Conservation (phyloP, 202 grass and related monocot species). For the Cymbopogon flexuosus region DNA sequence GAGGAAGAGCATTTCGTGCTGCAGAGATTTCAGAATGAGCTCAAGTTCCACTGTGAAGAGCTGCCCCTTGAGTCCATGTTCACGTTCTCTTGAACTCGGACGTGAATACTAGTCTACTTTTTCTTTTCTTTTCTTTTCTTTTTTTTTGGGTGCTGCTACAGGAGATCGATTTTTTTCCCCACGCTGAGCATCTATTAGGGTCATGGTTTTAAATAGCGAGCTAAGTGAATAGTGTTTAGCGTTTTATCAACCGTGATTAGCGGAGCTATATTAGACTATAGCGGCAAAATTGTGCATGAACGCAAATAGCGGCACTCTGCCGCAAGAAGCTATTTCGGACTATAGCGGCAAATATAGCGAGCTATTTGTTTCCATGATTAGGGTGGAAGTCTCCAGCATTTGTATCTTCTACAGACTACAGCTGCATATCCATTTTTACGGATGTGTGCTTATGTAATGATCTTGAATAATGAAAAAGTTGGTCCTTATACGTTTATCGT, state of each 20-base stretch:
- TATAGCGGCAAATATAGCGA: no score
- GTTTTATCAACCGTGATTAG: no score
- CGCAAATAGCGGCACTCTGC: no score
- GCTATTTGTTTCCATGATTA: no score
- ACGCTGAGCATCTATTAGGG: background rate
- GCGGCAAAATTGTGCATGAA: no score
- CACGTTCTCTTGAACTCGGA: background rate
- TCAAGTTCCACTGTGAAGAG: constrained; percentile 60
- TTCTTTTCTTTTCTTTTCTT: background rate
- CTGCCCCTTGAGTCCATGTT: constrained; percentile 42
- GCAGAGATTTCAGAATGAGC: constrained; percentile 70
- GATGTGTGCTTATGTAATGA: background rate
- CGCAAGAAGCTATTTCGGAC: no score
- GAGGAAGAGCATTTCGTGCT: constrained; percentile 67
- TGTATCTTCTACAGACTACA: background rate
- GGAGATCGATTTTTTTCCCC: background rate
- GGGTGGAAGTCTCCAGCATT: background rate
- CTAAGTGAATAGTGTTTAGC: no score
- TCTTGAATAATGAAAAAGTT: background rate
- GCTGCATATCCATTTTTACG: background rate
- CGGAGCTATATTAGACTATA: no score
- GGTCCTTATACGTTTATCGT: background rate
- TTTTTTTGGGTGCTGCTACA: background rate
- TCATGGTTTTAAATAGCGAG: no score
- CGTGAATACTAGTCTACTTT: background rate